Base-by-base conservation (phyloP, 768 basidiomycete genomes). In the Hygrophoropsis aurantiaca region DNA sequence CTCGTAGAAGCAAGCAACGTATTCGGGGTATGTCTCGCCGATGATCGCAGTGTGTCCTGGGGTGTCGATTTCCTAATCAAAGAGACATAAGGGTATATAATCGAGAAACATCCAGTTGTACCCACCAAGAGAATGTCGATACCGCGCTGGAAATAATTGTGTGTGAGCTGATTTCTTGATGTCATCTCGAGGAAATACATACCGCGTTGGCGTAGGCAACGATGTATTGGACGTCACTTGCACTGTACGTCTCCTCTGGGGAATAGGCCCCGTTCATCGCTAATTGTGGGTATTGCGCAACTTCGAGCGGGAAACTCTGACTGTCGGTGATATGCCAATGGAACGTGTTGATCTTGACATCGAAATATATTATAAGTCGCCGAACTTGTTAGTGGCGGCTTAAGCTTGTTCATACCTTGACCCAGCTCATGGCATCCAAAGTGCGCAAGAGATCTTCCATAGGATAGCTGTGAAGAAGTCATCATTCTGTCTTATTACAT, bases 311-410 rank as follows among this genome's bases (percentile, higher is more conserved):
- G 71, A 88, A 94, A 27, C 81, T 83, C 57, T 93, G 88, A 44
- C 82, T 81, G 65, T 94, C 91, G 27, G 82, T 81, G 47, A 90
- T 73, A 58, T 93, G 91, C 90, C 90, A 93, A 53, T 93, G 88
- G 55, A 93, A 78, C 2, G 79, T 80, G 63, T 84, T 90, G 40
- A 89, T 77, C 81, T 84, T 36, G 20, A 9, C 7, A 16, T 38
- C 6, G 36, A 6, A 3, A 7, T 15, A 52, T 9, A 9, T 11
- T 13, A 16, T 44, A 5, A 30, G 30, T 9, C 3, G 37, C 23
- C 6, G 23, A 11, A 16, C 25, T 30, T 13, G 27, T 13, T 30
- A 11, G 40, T 33, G 32, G n/a, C 32, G 16, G 11, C 13, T 8
- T 1, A 44, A 24, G 39, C 5, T 24, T 18, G 11, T 13, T 19